phyloP scores from a whole-genome alignment of 2,329 filamentous ascomycete genomes.

The Orbilia oligospora region DNA sequence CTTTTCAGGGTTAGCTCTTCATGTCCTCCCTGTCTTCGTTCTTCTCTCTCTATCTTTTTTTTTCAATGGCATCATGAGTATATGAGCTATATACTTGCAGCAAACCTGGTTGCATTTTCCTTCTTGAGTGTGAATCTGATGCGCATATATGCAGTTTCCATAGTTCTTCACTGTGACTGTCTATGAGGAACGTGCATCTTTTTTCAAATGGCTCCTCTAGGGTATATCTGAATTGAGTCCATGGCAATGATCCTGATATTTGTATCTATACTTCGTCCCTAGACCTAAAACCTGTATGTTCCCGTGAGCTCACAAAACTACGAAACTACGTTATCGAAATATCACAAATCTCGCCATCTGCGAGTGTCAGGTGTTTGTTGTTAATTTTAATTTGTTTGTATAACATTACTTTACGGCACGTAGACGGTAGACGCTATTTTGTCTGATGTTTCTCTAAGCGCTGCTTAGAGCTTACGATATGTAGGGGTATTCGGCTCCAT shows the following conservation, averaged over 20 bases:
- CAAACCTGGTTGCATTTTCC: neutral
- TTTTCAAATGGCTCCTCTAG: neutral
- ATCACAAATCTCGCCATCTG: neutral
- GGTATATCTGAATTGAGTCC: neutral
- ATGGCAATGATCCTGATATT: neutral
- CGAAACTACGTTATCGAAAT: neutral
- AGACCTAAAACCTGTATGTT: neutral
- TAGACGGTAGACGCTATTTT: constrained; percentile 18
- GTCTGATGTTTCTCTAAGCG: constrained; percentile 39
- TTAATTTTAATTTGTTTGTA: neutral
- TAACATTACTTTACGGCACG: neutral
- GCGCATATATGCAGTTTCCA: constrained; percentile 30
- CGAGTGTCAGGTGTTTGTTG: neutral
- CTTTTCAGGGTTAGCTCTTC: neutral
- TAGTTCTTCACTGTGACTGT: constrained; percentile 11
- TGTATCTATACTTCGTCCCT: neutral
- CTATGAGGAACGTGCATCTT: neutral
- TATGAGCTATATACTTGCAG: constrained; percentile 18
- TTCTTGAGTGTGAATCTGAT: constrained; percentile 6
- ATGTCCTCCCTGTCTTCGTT: neutral
- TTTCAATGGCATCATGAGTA: constrained; percentile 10
- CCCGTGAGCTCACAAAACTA: neutral
- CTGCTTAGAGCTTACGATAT: neutral
- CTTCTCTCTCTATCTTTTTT: neutral
- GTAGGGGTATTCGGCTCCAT: neutral